Conservation (phyloP, 2,329 filamentous ascomycete genomes). For the Colletotrichum endophyticum region DNA sequence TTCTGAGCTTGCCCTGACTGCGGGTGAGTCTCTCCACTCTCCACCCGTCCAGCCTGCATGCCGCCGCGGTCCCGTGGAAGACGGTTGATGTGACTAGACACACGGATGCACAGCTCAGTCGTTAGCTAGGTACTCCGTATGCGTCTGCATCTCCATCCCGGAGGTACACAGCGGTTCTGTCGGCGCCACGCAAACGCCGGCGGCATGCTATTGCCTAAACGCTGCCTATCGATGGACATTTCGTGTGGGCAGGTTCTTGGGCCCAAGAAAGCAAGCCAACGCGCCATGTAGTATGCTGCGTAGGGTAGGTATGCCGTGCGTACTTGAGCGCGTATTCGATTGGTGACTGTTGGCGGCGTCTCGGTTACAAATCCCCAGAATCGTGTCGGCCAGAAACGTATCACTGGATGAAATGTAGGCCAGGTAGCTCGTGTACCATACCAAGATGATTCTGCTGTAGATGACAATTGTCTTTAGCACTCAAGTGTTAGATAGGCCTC, state of each 20-base stretch:
- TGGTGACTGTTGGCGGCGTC: neutral
- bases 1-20: neutral
- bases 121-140: neutral
- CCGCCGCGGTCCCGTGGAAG: conserved; percentile 15
- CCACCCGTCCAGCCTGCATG: conserved; percentile 14
- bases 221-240: neutral
- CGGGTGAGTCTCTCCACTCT: conserved; percentile 6
- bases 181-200: neutral
- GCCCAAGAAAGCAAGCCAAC: neutral
- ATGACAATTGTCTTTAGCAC: neutral
- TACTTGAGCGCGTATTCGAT: neutral
- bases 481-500: neutral
- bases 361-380: neutral
- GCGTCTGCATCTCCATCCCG: neutral
- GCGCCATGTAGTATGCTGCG: neutral
- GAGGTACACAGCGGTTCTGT: neutral
- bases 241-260: neutral
- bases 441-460: neutral
- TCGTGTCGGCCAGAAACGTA: neutral
- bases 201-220: neutral
- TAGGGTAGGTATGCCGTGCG: neutral
- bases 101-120: neutral
- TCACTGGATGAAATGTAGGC: neutral
- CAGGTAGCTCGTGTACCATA: neutral
- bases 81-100: conserved; percentile 2